A percentile compares a stretch with the other conserved stretches of the same genome.
Evolutionary conservation across 495 filamentous ascomycete genomes (phyloP).

Genomic region (Staphylotrichum longicolle): DNA sequence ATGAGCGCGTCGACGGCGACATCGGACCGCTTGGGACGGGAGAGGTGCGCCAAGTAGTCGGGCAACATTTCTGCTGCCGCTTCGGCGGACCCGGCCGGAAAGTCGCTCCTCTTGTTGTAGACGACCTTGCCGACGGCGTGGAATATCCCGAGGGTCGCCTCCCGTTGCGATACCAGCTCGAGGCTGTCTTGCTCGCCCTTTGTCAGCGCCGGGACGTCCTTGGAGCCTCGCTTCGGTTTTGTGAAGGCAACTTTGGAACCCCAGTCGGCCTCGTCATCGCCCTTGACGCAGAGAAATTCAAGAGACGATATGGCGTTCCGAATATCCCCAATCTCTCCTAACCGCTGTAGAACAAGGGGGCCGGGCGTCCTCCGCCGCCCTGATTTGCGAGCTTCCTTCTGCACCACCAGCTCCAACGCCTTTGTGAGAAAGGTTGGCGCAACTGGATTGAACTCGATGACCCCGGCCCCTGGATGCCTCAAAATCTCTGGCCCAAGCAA

Average conservation of each 20-base stretch:
- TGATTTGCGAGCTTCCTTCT: slow-evolving; percentile 74
- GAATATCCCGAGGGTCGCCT: slow-evolving; percentile 86
- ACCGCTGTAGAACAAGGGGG: slow-evolving; percentile 64
- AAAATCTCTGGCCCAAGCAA: slow-evolving; percentile 82
- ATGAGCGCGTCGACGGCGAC: slow-evolving; percentile 72
- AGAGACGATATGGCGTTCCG: slow-evolving; percentile 85
- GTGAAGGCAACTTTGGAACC: slow-evolving; percentile 62
- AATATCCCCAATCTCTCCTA: slow-evolving; percentile 85
- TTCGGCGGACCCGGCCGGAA: slow-evolving; percentile 30
- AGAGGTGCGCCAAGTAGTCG: slow-evolving; percentile 57
- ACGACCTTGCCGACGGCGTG: slow-evolving; percentile 94
- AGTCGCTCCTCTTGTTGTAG: slow-evolving; percentile 79
- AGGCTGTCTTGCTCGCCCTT: slow-evolving; percentile 69
- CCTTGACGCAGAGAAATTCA: slow-evolving; percentile 83
- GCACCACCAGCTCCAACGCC: slow-evolving; percentile 72
- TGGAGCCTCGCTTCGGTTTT: slow-evolving; percentile 58
- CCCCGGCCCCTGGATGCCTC: slow-evolving; percentile 67
- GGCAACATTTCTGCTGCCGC: slow-evolving; percentile 53
- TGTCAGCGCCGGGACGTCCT: slow-evolving; percentile 58
- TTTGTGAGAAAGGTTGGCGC: slow-evolving; percentile 83
- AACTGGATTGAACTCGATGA: slow-evolving; percentile 89
- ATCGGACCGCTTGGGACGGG: slow-evolving; percentile 64
- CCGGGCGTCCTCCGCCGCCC: slow-evolving; percentile 66
- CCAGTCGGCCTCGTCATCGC: slow-evolving; percentile 63
- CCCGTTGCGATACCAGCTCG: slow-evolving; percentile 74